Percentiles rank a stretch among this genome's conserved stretches.
Conservation (phyloP, 768 basidiomycete genomes). For the Termitomyces sp. region DNA sequence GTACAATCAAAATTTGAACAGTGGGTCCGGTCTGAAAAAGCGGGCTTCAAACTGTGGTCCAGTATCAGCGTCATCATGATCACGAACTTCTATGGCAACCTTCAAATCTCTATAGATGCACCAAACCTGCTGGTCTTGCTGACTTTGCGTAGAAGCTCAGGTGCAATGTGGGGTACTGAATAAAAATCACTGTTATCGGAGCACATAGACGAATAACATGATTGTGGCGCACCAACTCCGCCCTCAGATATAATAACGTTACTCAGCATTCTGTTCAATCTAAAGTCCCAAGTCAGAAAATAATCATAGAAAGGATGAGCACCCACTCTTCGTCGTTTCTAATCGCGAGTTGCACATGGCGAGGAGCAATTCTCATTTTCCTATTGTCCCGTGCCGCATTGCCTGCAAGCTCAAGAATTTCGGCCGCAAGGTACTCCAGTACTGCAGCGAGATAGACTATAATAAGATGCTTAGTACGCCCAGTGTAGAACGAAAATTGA, state of each 20-base stretch:
- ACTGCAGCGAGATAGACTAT: constrained; percentile 82
- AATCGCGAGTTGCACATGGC: constrained; percentile 79
- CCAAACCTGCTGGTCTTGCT: not conserved
- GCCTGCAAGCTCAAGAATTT: constrained; percentile 84
- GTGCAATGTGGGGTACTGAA: constrained; percentile 19
- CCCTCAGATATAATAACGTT: constrained; percentile 73
- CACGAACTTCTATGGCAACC: not conserved
- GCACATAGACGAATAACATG: not conserved
- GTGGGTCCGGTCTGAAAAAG: not conserved
- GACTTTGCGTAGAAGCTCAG: constrained; percentile 14
- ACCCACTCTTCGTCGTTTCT: constrained; percentile 69
- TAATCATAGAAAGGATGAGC: not conserved
- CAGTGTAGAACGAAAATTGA: not conserved
- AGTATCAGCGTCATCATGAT: not conserved
- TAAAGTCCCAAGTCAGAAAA: constrained; percentile 13
- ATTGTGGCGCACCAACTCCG: constrained; percentile 59
- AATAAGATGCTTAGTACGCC: not conserved
- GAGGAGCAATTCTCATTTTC: constrained; percentile 80
- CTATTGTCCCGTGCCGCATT: constrained; percentile 78
- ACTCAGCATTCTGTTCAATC: constrained; percentile 54
- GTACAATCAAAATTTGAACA: not conserved
- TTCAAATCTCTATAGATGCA: not conserved
- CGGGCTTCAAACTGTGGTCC: not conserved
- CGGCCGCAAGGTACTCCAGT: constrained; percentile 83
- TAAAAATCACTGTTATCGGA: not conserved